These are phyloP conservation scores for Fragaria vesca DNA, from an alignment of 306 rosid species.

Conservation along the genomic window DNA sequence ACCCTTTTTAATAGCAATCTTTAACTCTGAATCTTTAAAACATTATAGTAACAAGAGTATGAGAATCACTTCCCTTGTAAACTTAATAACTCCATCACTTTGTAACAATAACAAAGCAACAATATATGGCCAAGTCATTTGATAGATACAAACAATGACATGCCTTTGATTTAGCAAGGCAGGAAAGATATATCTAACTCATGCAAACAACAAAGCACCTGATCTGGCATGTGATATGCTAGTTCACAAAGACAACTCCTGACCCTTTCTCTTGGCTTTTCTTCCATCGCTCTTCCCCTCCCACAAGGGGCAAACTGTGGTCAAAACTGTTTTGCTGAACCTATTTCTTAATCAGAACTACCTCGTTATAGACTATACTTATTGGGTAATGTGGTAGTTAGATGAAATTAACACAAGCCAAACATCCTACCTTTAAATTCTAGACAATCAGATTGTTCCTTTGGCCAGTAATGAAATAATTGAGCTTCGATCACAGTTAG, in stretches of 20 bases:
- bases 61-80: background rate
- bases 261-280: background rate
- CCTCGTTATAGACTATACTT: background rate
- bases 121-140: background rate
- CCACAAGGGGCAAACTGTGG: background rate
- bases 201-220: background rate
- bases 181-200: background rate
- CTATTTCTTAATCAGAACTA: background rate
- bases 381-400: background rate
- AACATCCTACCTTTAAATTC: background rate
- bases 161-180: background rate
- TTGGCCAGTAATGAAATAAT: background rate
- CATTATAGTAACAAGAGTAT: background rate
- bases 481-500: background rate
- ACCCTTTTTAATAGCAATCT: slow-evolving; percentile 18
- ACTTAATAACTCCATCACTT: background rate
- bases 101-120: background rate
- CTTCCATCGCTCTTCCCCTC: background rate
- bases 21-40: slow-evolving; percentile 15
- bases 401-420: background rate
- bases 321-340: background rate
- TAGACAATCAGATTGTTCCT: background rate
- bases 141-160: background rate
- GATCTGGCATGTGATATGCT: background rate
- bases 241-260: background rate